phyloP scores from a whole-genome alignment of 2,329 filamentous ascomycete species.

The Hawksworthiomyces lignivorus region DNA sequence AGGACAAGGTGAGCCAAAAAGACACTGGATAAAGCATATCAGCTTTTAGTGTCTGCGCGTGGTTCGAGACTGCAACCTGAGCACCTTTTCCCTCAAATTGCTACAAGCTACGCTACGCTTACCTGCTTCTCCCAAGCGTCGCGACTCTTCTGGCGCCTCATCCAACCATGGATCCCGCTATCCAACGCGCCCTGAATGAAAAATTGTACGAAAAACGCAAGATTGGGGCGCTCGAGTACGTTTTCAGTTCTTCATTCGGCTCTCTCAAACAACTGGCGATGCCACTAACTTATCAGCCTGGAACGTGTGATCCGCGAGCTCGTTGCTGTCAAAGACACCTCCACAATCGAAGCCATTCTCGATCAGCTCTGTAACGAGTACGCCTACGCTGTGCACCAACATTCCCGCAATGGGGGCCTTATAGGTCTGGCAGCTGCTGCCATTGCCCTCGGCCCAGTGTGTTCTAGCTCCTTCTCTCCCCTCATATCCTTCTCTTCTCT shows the following conservation, averaged over 20 bases:
- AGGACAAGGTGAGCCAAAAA: too few relatives aligned
- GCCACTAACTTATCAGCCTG: constrained; percentile 48
- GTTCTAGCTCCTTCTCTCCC: not conserved
- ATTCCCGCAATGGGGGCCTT: constrained; percentile 90
- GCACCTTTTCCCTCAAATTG: too few relatives aligned
- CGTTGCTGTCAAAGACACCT: constrained; percentile 66
- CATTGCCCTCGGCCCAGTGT: constrained; percentile 84
- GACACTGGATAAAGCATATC: too few relatives aligned
- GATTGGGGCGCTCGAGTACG: constrained; percentile 89
- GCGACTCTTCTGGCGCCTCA: not conserved
- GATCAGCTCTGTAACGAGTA: constrained; percentile 97
- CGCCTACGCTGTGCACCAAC: constrained; percentile 93
- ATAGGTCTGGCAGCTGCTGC: constrained; percentile 93
- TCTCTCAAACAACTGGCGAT: not conserved
- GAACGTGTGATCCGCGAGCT: constrained; percentile 86
- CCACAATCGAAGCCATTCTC: constrained; percentile 77
- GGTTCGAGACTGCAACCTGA: too few relatives aligned
- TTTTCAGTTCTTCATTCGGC: constrained; percentile 14
- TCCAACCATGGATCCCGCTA: constrained; percentile 68
- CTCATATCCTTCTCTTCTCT: not conserved
- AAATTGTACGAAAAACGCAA: constrained; percentile 99
- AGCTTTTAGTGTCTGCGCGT: too few relatives aligned
- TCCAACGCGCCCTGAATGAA: constrained; percentile 88
- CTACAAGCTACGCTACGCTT: too few relatives aligned
- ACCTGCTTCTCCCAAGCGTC: too few relatives aligned